Percentiles rank a stretch among this genome's conserved stretches.
Conservation (phyloP, 345 rosid genomes). For the Eucalyptus cloeziana region DNA sequence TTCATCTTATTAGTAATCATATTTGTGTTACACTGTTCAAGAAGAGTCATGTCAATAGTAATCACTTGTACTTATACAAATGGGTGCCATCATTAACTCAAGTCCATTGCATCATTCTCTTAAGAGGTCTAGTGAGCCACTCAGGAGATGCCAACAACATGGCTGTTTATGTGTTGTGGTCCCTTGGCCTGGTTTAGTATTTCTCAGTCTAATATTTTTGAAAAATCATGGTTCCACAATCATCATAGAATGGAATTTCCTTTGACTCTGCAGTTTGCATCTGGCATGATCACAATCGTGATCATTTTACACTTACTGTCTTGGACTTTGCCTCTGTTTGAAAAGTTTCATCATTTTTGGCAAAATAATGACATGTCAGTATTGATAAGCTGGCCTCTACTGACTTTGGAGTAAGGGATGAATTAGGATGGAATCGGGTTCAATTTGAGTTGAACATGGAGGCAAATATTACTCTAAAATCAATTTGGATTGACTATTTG, state of each 20-base stretch:
- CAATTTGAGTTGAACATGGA: not conserved
- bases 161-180: not conserved
- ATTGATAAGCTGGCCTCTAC: not conserved
- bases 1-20: not conserved
- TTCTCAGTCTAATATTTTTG: not conserved
- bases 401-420: not conserved
- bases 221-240: not conserved
- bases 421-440: not conserved
- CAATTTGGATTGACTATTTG: not conserved
- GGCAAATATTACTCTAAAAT: not conserved
- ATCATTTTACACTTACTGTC: not conserved
- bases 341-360: not conserved
- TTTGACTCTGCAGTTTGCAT: not conserved
- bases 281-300: not conserved
- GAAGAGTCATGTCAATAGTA: not conserved
- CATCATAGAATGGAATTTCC: not conserved
- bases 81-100: not conserved
- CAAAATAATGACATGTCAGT: not conserved
- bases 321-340: not conserved
- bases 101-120: not conserved
- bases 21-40: not conserved
- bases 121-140: not conserved
- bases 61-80: not conserved
- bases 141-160: not conserved
- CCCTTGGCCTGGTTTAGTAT: not conserved